A percentile compares a stretch with the other conserved stretches of the same genome.
Evolutionary conservation across 2,329 filamentous ascomycete species (phyloP).

Genomic region (Sclerotinia minor): DNA sequence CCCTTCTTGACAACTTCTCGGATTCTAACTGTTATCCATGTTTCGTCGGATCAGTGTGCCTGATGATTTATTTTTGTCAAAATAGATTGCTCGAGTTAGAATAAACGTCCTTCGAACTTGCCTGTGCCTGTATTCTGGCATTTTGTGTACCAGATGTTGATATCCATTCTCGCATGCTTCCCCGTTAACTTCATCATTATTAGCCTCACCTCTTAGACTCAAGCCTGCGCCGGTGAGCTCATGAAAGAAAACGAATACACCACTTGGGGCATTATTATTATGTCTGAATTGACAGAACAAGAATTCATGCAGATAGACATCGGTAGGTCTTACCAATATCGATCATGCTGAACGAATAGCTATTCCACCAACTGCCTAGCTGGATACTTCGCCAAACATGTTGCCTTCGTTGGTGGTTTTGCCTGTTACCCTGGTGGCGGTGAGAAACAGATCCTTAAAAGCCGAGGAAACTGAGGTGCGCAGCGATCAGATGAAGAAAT

Average conservation of each 20-base stretch:
- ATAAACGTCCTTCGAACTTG: conserved; percentile 17
- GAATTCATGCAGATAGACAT: not conserved
- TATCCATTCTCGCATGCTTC: conserved; percentile 7
- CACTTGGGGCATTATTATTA: not conserved
- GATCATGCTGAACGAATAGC: not conserved
- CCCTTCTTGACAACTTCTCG: too few species aligned
- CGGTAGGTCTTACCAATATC: not conserved
- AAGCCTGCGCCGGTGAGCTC: conserved; percentile 20
- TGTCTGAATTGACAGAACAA: not conserved
- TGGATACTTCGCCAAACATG: not conserved
- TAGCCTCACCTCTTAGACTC: conserved; percentile 9
- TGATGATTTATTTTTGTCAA: conserved; percentile 15
- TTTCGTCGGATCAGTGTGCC: not conserved
- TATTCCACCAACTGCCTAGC: not conserved
- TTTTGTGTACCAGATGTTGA: conserved; percentile 25
- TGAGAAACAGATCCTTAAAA: not conserved
- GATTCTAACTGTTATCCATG: rapidly evolving
- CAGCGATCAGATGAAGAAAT: not conserved
- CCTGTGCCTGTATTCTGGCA: conserved; percentile 21
- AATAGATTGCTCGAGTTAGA: not conserved
- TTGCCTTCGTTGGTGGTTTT: not conserved
- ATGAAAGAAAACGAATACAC: conserved; percentile 17
- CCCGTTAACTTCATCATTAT: conserved; percentile 20
- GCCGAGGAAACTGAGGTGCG: not conserved
- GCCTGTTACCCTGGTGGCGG: not conserved